Percentiles rank a stretch among this genome's conserved stretches.
phyloP scores from a whole-genome alignment of 192 early-diverging fungal genomes.

The Pecoramyces ruminantium region DNA sequence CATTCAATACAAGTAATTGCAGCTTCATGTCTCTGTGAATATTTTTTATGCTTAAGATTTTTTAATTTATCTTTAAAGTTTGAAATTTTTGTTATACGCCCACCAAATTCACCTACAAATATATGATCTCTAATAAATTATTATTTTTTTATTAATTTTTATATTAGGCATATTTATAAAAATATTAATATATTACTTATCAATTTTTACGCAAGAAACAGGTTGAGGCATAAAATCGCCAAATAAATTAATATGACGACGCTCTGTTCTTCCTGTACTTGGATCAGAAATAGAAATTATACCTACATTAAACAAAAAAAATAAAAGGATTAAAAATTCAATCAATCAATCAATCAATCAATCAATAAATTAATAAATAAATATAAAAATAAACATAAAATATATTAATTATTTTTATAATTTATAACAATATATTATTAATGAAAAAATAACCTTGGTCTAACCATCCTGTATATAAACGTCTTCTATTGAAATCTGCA shows the following conservation, averaged over 20 bases:
- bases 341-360: too few relatives aligned
- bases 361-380: too few relatives aligned
- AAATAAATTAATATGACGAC: neutral
- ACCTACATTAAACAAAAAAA: too few relatives aligned
- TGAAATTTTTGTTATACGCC: neutral
- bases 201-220: neutral
- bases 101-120: neutral
- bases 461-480: neutral
- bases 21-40: neutral
- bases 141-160: too few relatives aligned
- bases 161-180: too few relatives aligned
- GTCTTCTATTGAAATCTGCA: neutral
- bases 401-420: too few relatives aligned
- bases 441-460: neutral
- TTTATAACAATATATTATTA: too few relatives aligned
- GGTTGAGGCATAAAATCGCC: neutral
- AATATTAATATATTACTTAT: neutral
- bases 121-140: neutral
- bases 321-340: too few relatives aligned
- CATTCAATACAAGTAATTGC: neutral
- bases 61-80: neutral
- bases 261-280: neutral
- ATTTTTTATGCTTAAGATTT: neutral
- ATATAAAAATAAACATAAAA: too few relatives aligned
- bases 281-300: neutral